Conservation (phyloP, 2,329 filamentous ascomycete species). For the Sordariomycetes sp. region DNA sequence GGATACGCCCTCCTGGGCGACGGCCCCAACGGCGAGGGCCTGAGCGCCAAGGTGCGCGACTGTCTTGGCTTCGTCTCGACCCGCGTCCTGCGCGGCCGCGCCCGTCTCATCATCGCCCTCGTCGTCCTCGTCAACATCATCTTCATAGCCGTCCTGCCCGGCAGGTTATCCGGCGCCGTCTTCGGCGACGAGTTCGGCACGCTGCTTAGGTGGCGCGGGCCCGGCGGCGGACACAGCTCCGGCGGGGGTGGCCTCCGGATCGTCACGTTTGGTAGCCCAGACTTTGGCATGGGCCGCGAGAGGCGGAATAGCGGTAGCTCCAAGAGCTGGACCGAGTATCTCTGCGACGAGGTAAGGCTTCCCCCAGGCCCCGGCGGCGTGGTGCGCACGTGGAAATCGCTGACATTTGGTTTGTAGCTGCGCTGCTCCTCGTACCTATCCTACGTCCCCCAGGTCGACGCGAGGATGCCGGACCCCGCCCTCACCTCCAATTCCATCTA, state of each 20-base stretch:
- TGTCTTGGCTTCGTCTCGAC: constrained; percentile 19
- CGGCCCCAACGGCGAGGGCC: not conserved
- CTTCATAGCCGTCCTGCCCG: constrained; percentile 9
- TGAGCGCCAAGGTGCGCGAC: not conserved
- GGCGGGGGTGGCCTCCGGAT: constrained; percentile 26
- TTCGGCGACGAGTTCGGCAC: constrained; percentile 6
- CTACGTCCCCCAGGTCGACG: constrained; percentile 25
- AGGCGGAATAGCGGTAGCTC: constrained; percentile 13
- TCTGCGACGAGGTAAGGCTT: constrained; percentile 30
- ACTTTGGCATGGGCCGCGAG: constrained; percentile 20
- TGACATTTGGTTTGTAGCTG: constrained; percentile 19
- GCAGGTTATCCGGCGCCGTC: constrained; percentile 6
- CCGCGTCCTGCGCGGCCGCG: constrained; percentile 23
- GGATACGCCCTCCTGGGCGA: not conserved
- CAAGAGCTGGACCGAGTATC: constrained; percentile 31
- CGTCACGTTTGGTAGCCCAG: constrained; percentile 35
- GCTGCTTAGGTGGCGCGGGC: constrained; percentile 11
- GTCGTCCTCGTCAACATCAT: constrained; percentile 15
- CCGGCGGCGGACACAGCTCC: constrained; percentile 11
- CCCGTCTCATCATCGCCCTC: constrained; percentile 15
- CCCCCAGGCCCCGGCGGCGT: not conserved
- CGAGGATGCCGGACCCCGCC: constrained; percentile 31
- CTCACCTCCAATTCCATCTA: constrained; percentile 40
- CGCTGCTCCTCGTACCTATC: constrained; percentile 30
- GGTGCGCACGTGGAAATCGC: not conserved